Evolutionary conservation across 768 basidiomycete species (phyloP).

Genomic region (Phylloporus sp.): DNA sequence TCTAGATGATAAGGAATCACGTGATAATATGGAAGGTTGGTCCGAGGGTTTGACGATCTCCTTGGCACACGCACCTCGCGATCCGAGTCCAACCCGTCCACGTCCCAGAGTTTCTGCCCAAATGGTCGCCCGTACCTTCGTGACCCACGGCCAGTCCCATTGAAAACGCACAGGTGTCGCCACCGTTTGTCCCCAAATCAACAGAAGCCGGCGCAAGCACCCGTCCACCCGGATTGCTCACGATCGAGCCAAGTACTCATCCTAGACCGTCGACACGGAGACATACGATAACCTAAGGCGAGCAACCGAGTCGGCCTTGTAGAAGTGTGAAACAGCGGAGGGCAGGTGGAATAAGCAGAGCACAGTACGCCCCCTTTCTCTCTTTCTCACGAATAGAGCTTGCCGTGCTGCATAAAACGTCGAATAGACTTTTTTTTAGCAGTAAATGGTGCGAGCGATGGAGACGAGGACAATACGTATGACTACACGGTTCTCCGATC

Average conservation of each 20-base stretch:
- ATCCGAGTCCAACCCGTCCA: conserved; percentile 5
- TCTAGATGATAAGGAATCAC: conserved; percentile 49
- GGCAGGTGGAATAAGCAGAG: conserved; percentile 7
- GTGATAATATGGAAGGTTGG: conserved; percentile 70
- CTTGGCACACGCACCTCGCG: conserved; percentile 12
- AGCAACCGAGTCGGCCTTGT: conserved; percentile 66
- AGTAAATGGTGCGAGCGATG: too few species aligned
- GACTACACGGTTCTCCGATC: conserved; percentile 55
- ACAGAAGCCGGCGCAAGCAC: conserved; percentile 47
- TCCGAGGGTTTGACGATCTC: conserved; percentile 37
- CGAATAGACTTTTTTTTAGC: background rate
- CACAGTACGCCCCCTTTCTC: background rate
- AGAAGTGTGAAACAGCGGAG: conserved; percentile 34
- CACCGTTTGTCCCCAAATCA: conserved; percentile 47
- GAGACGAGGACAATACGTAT: background rate
- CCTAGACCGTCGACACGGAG: too few species aligned
- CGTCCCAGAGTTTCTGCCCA: conserved; percentile 1
- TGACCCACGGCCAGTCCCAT: conserved; percentile 34
- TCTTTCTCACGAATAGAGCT: background rate
- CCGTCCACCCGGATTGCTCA: conserved; percentile 22
- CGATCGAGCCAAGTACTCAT: background rate
- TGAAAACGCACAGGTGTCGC: conserved; percentile 55
- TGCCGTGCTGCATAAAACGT: background rate
- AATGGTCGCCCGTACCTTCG: conserved; percentile 29
- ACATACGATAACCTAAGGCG: conserved; percentile 63